phyloP scores from a whole-genome alignment of 1,284 basidiomycete genomes.

The Heliocybe sulcata region DNA sequence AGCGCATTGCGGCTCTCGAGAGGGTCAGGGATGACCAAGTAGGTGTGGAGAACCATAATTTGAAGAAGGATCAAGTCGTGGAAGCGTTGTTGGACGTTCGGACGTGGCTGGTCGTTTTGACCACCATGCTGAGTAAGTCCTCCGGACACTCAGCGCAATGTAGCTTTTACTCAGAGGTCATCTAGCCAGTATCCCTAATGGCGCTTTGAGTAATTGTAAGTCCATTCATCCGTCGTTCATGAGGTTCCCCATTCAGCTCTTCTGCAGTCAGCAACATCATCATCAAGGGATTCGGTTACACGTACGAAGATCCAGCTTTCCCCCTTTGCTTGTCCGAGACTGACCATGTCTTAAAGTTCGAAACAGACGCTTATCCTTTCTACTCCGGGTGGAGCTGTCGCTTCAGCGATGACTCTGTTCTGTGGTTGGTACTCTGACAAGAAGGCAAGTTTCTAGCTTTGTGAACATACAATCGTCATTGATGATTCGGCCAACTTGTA shows the following conservation, averaged over 20 bases:
- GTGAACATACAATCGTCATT: background rate
- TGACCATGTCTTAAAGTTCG: slow-evolving; percentile 27
- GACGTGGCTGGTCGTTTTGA: slow-evolving; percentile 57
- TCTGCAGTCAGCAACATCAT: slow-evolving; percentile 50
- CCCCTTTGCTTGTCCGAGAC: background rate
- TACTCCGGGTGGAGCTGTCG: slow-evolving; percentile 51
- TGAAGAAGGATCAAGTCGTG: slow-evolving; percentile 53
- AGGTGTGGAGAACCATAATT: slow-evolving; percentile 52
- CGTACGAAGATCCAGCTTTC: slow-evolving; percentile 26
- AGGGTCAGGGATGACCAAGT: slow-evolving; percentile 63
- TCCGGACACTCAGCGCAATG: background rate
- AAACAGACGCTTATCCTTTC: slow-evolving; percentile 57
- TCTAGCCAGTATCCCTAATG: slow-evolving; percentile 56
- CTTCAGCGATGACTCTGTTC: slow-evolving; percentile 37
- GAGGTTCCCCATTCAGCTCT: background rate
- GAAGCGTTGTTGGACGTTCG: slow-evolving; percentile 55
- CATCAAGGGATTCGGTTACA: slow-evolving; percentile 61
- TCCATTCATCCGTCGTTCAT: slow-evolving; percentile 2
- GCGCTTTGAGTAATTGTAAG: slow-evolving; percentile 58
- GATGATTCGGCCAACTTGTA: slow-evolving; percentile 14
- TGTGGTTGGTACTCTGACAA: slow-evolving; percentile 63
- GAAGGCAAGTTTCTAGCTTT: slow-evolving; percentile 30
- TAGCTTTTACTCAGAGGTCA: slow-evolving; percentile 9
- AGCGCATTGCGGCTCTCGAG: slow-evolving; percentile 57
- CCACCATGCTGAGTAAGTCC: slow-evolving; percentile 47